Conservation (phyloP, 129 eudicot species). For the Centaurea solstitialis region DNA sequence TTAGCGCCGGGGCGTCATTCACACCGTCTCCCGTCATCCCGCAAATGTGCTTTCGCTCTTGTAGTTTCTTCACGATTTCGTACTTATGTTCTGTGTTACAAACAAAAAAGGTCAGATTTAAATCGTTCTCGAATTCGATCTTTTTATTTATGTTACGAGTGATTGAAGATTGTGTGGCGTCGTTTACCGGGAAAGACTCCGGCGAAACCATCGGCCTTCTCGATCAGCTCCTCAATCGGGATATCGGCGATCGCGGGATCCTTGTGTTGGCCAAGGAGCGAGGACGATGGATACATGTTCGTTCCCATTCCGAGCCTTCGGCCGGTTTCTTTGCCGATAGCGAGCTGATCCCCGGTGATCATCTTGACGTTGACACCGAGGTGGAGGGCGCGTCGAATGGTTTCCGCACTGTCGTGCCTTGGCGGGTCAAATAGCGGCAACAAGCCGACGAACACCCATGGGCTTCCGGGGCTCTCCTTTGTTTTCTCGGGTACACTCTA, state of each 20-base stretch:
- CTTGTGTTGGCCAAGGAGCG: constrained; percentile 83
- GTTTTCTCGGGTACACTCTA: constrained; percentile 82
- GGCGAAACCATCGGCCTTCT: constrained; percentile 93
- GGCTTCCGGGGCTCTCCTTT: constrained; percentile 78
- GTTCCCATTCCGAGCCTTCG: constrained; percentile 94
- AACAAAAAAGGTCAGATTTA: not conserved
- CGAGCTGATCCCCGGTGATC: constrained; percentile 97
- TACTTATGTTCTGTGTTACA: constrained; percentile 73
- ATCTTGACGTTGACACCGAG: constrained; percentile 96
- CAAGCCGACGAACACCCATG: constrained; percentile 75
- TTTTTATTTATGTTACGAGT: not conserved
- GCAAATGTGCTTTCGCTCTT: constrained; percentile 75
- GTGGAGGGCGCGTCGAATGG: constrained; percentile 75
- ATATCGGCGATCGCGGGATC: constrained; percentile 56
- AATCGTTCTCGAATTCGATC: not conserved
- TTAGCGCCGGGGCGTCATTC: constrained; percentile 88
- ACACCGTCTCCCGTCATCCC: constrained; percentile 99
- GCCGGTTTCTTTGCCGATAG: constrained; percentile 95
- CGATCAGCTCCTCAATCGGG: constrained; percentile 86
- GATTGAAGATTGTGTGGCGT: not conserved
- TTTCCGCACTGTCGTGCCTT: constrained; percentile 94
- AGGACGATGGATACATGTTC: constrained; percentile 93
- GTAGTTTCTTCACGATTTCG: constrained; percentile 89
- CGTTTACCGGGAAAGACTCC: constrained; percentile 83
- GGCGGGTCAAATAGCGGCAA: constrained; percentile 95